Evolutionary conservation across 192 early-diverging fungal genomes (phyloP).

Genomic region (Linderina pennispora): DNA sequence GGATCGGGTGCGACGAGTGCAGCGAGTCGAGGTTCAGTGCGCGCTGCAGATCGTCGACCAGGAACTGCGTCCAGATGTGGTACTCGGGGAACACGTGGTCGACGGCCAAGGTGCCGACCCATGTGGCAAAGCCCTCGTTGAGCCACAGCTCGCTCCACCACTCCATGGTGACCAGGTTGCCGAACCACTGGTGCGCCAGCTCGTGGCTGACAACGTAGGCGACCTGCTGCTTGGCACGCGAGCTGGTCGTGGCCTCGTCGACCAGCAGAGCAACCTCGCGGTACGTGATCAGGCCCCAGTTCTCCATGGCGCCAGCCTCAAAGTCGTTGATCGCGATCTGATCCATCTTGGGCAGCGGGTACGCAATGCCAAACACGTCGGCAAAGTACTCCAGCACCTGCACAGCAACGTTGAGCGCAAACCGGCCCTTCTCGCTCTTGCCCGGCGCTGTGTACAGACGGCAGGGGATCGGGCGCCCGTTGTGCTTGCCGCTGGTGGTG

Average conservation of each 20-base stretch:
- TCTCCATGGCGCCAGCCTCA: slow-evolving; percentile 89
- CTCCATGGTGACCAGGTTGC: slow-evolving; percentile 94
- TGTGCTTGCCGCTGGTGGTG: slow-evolving; percentile 56
- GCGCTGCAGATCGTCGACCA: slow-evolving; percentile 67
- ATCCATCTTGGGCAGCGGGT: slow-evolving; percentile 90
- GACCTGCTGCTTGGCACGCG: slow-evolving; percentile 71
- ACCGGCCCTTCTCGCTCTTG: slow-evolving; percentile 69
- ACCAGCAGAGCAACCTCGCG: slow-evolving; percentile 78
- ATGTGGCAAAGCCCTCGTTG: slow-evolving; percentile 98
- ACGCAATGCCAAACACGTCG: slow-evolving; percentile 78
- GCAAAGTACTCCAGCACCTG: slow-evolving; percentile 78
- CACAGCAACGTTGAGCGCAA: slow-evolving; percentile 74
- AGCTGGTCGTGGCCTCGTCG: slow-evolving; percentile 71
- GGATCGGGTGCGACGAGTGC: slow-evolving; percentile 86
- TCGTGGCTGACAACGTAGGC: slow-evolving; percentile 92
- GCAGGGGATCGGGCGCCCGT: slow-evolving; percentile 67
- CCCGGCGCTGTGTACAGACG: slow-evolving; percentile 85
- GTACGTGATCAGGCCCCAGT: slow-evolving; percentile 96
- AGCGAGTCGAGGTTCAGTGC: slow-evolving; percentile 78
- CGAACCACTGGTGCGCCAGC: slow-evolving; percentile 85
- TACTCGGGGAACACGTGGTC: slow-evolving; percentile 91
- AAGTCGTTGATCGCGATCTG: slow-evolving; percentile 92
- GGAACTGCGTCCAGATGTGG: slow-evolving; percentile 87
- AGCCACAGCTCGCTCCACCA: slow-evolving; percentile 97
- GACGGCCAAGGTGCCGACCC: slow-evolving; percentile 84